Evolutionary conservation across 2,329 filamentous ascomycete species (phyloP).

Genomic region (Fusarium protoensiforme): DNA sequence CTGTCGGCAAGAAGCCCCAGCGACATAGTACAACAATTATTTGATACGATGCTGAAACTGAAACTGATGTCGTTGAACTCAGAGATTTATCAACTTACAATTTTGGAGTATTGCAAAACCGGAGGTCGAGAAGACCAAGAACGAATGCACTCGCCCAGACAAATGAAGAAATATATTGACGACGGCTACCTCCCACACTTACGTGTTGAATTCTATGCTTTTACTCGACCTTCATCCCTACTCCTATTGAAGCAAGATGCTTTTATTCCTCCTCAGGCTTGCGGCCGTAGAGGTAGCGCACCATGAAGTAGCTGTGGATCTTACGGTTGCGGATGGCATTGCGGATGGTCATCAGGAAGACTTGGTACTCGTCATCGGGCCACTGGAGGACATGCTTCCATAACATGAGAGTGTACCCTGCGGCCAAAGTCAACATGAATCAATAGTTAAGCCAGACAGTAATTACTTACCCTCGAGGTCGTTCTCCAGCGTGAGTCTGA

Average conservation of each 20-base stretch:
- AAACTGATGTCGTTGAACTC: fast-evolving
- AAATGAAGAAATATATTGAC: neutral
- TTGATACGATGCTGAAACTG: neutral
- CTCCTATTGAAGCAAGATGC: neutral
- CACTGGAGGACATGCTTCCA: constrained; percentile 35
- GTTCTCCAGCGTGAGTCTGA: constrained; percentile 31
- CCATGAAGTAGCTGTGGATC: constrained; percentile 31
- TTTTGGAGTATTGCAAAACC: neutral
- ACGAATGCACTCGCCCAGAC: neutral
- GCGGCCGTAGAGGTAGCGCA: constrained; percentile 33
- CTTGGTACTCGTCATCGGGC: constrained; percentile 35
- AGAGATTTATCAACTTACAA: too few species aligned
- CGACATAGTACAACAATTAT: neutral
- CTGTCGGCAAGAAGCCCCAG: neutral
- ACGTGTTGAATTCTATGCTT: neutral
- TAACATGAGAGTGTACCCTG: constrained; percentile 17
- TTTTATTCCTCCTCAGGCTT: constrained; percentile 8
- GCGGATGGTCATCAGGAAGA: constrained; percentile 32
- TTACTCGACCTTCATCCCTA: neutral
- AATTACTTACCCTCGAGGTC: constrained; percentile 24
- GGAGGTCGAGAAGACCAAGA: neutral
- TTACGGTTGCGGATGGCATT: constrained; percentile 30
- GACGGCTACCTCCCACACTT: neutral
- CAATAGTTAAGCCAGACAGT: fast-evolving
- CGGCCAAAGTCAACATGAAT: fast-evolving